phyloP scores from a whole-genome alignment of 441 rosid genomes.

The Erodium texanum region DNA sequence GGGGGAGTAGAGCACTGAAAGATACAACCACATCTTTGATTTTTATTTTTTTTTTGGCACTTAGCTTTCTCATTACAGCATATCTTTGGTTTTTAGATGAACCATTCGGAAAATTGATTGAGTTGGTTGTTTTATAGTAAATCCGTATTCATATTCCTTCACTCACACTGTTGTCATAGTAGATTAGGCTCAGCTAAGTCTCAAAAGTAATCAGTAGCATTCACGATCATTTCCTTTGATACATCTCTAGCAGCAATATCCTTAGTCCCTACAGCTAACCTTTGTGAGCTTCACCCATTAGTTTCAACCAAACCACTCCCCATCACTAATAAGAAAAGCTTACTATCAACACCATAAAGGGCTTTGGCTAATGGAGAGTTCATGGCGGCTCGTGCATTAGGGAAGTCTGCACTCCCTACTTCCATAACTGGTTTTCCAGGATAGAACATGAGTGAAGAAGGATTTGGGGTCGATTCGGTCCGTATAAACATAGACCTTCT shows the following conservation, averaged over 20 bases:
- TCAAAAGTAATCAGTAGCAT: too few species aligned
- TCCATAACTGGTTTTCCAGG: slow-evolving; percentile 92
- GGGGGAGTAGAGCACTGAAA: not conserved
- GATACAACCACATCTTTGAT: too few species aligned
- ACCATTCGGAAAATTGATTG: not conserved
- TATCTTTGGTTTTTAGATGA: too few species aligned
- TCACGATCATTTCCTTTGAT: too few species aligned
- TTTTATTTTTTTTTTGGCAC: too few species aligned
- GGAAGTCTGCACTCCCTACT: slow-evolving; percentile 82
- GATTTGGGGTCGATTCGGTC: slow-evolving; percentile 85
- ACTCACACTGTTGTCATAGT: too few species aligned
- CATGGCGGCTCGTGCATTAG: slow-evolving; percentile 72
- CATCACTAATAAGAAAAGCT: not conserved
- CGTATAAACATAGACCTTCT: slow-evolving; percentile 86
- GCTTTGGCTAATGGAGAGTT: slow-evolving; percentile 65
- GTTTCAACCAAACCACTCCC: too few species aligned
- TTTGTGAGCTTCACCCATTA: not conserved
- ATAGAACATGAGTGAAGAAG: slow-evolving; percentile 86
- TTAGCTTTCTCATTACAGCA: too few species aligned
- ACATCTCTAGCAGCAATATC: not conserved
- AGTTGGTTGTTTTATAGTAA: not conserved
- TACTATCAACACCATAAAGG: slow-evolving; percentile 73
- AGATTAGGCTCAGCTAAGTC: too few species aligned
- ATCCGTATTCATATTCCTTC: too few species aligned
- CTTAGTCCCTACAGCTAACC: not conserved